phyloP scores from a whole-genome alignment of 208 protist genomes.

The Wallacemonas collosoma region DNA sequence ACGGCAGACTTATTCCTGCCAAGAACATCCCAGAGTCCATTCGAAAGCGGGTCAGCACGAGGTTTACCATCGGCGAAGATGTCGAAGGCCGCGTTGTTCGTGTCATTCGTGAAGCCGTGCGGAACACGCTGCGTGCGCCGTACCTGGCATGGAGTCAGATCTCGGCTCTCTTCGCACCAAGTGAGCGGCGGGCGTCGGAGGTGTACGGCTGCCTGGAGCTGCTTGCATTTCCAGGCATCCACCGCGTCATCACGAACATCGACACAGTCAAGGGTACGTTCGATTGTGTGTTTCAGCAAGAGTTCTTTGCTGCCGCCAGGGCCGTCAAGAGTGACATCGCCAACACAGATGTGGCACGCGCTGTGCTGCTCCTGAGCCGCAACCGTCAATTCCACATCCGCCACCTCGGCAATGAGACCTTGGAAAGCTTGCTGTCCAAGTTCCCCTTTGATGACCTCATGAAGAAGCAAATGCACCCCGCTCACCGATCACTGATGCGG shows the following conservation, averaged over 20 bases:
- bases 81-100: conserved; percentile 78
- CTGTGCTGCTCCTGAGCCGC: conserved; percentile 9
- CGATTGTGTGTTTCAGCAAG: conserved; percentile 64
- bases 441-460: conserved; percentile 13
- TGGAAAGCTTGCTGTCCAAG: not conserved
- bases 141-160: conserved; percentile 89
- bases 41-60: conserved; percentile 38
- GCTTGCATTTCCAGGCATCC: conserved; percentile 84
- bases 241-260: conserved; percentile 85
- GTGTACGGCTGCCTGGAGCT: conserved; percentile 81
- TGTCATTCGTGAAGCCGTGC: conserved; percentile 43
- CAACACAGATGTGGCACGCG: conserved; percentile 19
- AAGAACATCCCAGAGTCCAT: conserved; percentile 31
- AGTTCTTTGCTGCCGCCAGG: conserved; percentile 40
- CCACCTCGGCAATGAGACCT: not conserved
- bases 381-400: conserved; percentile 18
- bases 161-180: conserved; percentile 64
- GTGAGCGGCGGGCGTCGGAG: conserved; percentile 55
- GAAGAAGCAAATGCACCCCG: not conserved
- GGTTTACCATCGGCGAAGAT: conserved; percentile 83
- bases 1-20: conserved; percentile 17
- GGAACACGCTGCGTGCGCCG: conserved; percentile 76
- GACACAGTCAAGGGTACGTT: conserved; percentile 60
- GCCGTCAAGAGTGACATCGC: conserved; percentile 44
- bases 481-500: conserved; percentile 20